Base-by-base conservation (phyloP, 129 eudicot species). In the Escallonia rubra region DNA sequence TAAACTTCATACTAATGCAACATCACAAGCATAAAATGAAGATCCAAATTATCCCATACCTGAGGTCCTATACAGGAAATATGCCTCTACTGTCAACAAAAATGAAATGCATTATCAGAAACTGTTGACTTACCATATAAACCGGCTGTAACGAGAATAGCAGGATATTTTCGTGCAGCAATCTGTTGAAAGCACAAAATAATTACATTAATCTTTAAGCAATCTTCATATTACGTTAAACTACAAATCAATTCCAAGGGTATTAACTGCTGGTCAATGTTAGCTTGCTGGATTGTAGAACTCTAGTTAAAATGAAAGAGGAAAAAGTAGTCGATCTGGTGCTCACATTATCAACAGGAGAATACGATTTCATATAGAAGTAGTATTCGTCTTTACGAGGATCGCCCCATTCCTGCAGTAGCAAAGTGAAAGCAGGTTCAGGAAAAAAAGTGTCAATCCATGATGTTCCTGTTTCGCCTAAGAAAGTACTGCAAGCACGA, bases 361-460 rank as follows among this genome's bases (percentile, higher is more conserved):
- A 93, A 59, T 93, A 93, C 43, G 96, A 93, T 78, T 89, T 92
- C 95, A 92, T 93, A 72, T 89, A 89, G 83, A 76, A 79, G 67
- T 93, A 93, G 65, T 61, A 93, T 70, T 89, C 92, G 76, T 93
- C 88, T 75, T 86, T 81, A 10, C 95, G 88, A 78, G 98, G 98
- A 89, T 93, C 98, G 43, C 96, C 92, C 98, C 95, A 89, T 79
- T 93, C 98, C 98, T 91, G 85, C 78, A 81, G 57, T 61, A 79
- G 54, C 59, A 67, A 15, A 64, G 47, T 44, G 10, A 59, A 69
- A 52, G 66, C 55, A 23, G 49, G 5, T 14, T 23, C 34, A 23
- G 34, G 34, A 1, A 23, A 23, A 23, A 23, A 23, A 23, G 34
- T 23, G 34, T 23, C 34, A 23, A 23, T 23, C 34, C 34, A 23